Percentiles rank a stretch among this genome's conserved stretches.
Conservation (phyloP, 495 filamentous ascomycete genomes). For the Aspergillus incahuasiensis region DNA sequence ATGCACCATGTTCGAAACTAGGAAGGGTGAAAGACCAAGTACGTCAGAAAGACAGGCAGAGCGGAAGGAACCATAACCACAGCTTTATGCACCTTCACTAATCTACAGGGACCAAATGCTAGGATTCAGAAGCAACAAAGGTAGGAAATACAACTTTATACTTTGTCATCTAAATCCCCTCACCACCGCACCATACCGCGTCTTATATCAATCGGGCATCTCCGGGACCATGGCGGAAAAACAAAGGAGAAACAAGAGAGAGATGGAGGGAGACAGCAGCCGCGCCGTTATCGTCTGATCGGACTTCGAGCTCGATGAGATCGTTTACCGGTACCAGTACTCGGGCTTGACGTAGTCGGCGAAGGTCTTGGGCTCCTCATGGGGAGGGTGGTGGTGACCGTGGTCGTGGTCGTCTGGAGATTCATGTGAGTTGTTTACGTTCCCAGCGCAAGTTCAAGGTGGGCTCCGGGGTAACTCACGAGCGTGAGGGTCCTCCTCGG, state of each 20-base stretch:
- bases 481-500: constrained; percentile 61
- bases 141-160: constrained; percentile 20
- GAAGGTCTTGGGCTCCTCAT: constrained; percentile 84
- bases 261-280: not conserved
- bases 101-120: constrained; percentile 39
- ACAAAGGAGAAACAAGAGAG: not conserved
- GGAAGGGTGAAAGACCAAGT: too few relatives aligned
- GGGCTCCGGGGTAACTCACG: constrained; percentile 28
- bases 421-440: not conserved
- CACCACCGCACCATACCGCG: not conserved
- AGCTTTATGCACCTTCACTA: constrained; percentile 34
- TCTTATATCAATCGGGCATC: not conserved
- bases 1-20: not conserved
- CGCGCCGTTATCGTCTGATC: constrained; percentile 16
- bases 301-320: not conserved
- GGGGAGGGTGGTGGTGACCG: constrained; percentile 50
- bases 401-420: constrained; percentile 43
- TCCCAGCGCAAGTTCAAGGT: not conserved
- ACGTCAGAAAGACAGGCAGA: not conserved
- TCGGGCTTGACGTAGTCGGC: constrained; percentile 88
- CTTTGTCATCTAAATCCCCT: constrained; percentile 8
- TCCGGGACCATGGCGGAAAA: not conserved
- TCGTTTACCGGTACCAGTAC: constrained; percentile 68
- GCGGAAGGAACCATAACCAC: constrained; percentile 3
- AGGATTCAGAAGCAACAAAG: constrained; percentile 15